A percentile compares a stretch with the other conserved stretches of the same genome.
Evolutionary conservation across 176 grass and related monocot genomes (phyloP).

Genomic region (Oryza australiensis): DNA sequence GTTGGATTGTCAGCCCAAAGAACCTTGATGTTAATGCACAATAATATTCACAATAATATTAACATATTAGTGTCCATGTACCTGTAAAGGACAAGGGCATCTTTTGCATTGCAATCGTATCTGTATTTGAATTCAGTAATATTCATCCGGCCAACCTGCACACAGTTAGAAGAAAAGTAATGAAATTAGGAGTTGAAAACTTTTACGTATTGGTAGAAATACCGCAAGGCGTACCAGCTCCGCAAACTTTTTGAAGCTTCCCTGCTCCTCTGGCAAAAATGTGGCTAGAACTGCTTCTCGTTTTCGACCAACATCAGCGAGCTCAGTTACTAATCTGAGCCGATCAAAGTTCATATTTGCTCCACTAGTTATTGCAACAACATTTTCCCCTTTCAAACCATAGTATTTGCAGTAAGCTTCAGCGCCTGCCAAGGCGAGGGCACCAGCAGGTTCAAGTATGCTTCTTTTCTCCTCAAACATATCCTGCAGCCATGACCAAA

Average conservation of each 20-base stretch:
- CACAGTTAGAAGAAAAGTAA: constrained; percentile 17
- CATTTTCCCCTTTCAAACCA: constrained; percentile 77
- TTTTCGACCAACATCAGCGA: constrained; percentile 95
- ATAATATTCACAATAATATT: neutral
- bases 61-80: neutral
- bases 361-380: constrained; percentile 91
- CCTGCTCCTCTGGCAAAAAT: constrained; percentile 75
- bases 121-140: constrained; percentile 99
- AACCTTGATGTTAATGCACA: neutral
- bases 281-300: constrained; percentile 87
- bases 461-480: constrained; percentile 99
- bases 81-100: constrained; percentile 97
- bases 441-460: constrained; percentile 97
- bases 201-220: constrained; percentile 4
- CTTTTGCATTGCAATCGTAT: constrained; percentile 78
- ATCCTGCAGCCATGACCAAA: constrained; percentile 59
- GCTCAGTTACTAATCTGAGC: constrained; percentile 86
- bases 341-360: constrained; percentile 99
- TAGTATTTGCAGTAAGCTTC: constrained; percentile 98
- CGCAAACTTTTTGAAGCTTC: constrained; percentile 89
- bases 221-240: constrained; percentile 56
- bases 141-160: constrained; percentile 94
- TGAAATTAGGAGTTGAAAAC: constrained; percentile 7
- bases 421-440: constrained; percentile 83
- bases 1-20: neutral